Conservation (phyloP, 2,329 filamentous ascomycete species). For the Fusarium musae region DNA sequence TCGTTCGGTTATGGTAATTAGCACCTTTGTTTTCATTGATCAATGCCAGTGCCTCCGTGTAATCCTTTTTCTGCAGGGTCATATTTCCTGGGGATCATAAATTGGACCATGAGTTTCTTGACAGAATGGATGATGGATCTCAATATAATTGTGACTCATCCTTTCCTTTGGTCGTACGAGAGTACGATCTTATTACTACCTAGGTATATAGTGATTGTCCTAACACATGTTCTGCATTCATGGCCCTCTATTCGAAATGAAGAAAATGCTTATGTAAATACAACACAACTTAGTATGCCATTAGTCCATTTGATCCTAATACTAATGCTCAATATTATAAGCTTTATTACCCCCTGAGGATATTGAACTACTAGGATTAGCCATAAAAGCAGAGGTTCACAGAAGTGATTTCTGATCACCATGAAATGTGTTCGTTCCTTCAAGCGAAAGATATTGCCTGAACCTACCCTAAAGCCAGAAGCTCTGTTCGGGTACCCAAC, state of each 20-base stretch:
- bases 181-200: background rate
- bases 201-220: too few relatives aligned
- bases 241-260: background rate
- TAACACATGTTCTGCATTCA: accelerated
- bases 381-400: background rate
- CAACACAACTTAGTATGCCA: background rate
- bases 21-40: background rate
- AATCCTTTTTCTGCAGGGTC: background rate
- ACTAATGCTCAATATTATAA: too few relatives aligned
- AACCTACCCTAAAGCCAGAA: constrained; percentile 24
- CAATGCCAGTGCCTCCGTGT: background rate
- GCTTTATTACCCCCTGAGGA: too few relatives aligned
- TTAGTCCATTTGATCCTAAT: background rate
- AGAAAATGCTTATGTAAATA: too few relatives aligned
- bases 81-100: background rate
- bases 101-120: background rate
- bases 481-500: constrained; percentile 20
- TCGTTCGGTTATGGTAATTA: too few relatives aligned
- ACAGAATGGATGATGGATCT: background rate
- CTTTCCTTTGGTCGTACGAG: background rate
- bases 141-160: background rate
- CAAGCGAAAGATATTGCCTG: background rate
- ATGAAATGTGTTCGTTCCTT: background rate
- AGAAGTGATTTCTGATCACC: background rate
- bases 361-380: too few relatives aligned